These are phyloP conservation scores for Chaetomium tenue DNA, from an alignment of 495 filamentous ascomycete species.

Conservation along the genomic window DNA sequence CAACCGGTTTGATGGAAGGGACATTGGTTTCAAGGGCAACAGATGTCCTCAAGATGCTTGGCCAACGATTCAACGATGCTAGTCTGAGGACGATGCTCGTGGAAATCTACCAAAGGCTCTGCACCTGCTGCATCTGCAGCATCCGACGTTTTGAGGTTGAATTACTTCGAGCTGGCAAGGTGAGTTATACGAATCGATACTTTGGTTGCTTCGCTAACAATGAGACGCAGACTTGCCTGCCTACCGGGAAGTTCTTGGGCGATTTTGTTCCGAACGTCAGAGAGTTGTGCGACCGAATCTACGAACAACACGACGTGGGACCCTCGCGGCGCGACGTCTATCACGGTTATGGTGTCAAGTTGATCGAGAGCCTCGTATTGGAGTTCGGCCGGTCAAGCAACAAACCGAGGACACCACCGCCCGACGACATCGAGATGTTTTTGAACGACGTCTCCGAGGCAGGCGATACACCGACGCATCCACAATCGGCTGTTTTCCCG, in stretches of 20 bases:
- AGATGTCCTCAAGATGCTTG: constrained; percentile 37
- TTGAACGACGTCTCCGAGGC: constrained; percentile 26
- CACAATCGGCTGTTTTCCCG: background rate
- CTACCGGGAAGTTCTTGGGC: constrained; percentile 34
- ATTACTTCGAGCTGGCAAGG: constrained; percentile 47
- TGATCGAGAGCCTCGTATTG: constrained; percentile 39
- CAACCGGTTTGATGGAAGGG: constrained; percentile 21
- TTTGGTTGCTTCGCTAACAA: constrained; percentile 23
- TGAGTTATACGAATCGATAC: constrained; percentile 20
- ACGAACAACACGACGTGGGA: constrained; percentile 36
- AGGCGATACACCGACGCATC: background rate
- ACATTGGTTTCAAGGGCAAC: constrained; percentile 33
- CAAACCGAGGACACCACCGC: background rate
- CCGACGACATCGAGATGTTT: constrained; percentile 30
- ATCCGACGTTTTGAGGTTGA: constrained; percentile 47
- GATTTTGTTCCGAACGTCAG: constrained; percentile 38
- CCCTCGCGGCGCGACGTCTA: constrained; percentile 36
- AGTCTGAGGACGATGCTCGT: constrained; percentile 31
- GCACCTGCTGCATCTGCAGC: constrained; percentile 35
- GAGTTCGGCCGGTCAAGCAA: constrained; percentile 24
- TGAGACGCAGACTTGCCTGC: constrained; percentile 33
- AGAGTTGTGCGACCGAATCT: constrained; percentile 41
- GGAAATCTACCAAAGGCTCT: constrained; percentile 32
- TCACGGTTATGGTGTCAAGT: constrained; percentile 38
- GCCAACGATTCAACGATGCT: constrained; percentile 27